Conservation (phyloP, 129 eudicot genomes). For the Oenanthe sinensis region DNA sequence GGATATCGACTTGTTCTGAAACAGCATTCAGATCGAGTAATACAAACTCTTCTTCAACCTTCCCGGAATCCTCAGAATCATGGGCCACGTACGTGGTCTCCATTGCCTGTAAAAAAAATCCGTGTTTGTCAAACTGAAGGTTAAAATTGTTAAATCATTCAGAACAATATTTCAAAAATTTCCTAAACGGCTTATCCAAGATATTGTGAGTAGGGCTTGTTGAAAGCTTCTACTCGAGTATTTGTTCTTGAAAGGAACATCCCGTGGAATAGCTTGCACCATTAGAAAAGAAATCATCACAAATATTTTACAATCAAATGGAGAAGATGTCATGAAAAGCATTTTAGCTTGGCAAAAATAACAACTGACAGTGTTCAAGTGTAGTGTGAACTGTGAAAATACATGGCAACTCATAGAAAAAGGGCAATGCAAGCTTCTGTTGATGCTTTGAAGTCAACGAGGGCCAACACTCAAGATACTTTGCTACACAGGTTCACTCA, state of each 20-base stretch:
- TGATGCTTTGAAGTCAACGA: neutral
- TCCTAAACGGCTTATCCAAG: neutral
- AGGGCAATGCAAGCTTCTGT: neutral
- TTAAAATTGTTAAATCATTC: neutral
- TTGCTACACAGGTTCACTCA: too few species aligned
- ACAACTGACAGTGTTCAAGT: neutral
- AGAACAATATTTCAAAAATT: neutral
- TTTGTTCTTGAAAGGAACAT: neutral
- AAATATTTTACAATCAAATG: neutral
- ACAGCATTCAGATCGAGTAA: constrained; percentile 53
- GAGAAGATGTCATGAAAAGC: neutral
- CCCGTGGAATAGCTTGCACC: neutral
- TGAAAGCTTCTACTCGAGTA: too few species aligned
- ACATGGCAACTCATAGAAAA: neutral
- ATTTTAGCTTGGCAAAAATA: neutral
- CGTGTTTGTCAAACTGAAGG: neutral
- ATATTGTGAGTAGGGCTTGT: too few species aligned
- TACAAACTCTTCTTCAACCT: constrained; percentile 54
- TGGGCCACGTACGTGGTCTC: constrained; percentile 5
- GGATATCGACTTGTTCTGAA: constrained; percentile 41
- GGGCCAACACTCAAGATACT: neutral
- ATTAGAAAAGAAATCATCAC: neutral
- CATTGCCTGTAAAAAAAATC: constrained; percentile 23
- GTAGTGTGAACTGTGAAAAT: neutral
- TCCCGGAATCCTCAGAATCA: constrained; percentile 14